Conservation (phyloP, 1,139 yeast species). For the Kodamaea derodonti region DNA sequence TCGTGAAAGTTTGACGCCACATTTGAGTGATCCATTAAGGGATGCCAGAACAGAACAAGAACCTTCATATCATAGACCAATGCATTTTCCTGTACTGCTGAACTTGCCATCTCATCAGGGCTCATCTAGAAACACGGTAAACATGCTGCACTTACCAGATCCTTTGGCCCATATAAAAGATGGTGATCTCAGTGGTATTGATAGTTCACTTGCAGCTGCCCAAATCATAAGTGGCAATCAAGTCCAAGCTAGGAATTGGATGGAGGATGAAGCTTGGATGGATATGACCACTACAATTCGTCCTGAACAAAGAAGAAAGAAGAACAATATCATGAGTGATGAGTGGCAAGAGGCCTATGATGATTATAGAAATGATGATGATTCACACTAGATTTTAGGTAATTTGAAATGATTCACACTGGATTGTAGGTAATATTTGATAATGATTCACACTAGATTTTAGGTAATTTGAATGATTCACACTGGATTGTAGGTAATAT, state of each 20-base stretch:
- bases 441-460: slow-evolving; percentile 30
- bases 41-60: slow-evolving; percentile 1
- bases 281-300: slow-evolving; percentile 13
- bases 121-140: not conserved
- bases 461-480: not conserved
- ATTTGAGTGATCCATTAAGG: slow-evolving; percentile 4
- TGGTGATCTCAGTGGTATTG: slow-evolving; percentile 27
- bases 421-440: slow-evolving; percentile 13
- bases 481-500: not conserved
- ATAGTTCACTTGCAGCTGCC: slow-evolving; percentile 39
- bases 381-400: slow-evolving; percentile 20
- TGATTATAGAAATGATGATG: slow-evolving; percentile 42
- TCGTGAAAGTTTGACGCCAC: slow-evolving; percentile 7
- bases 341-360: slow-evolving; percentile 39
- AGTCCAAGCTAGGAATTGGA: slow-evolving; percentile 34
- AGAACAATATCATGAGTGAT: slow-evolving; percentile 21
- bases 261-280: slow-evolving; percentile 32
- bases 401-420: not conserved
- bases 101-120: slow-evolving; percentile 1
- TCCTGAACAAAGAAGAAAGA: slow-evolving; percentile 7
- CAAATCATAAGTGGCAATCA: slow-evolving; percentile 42
- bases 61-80: slow-evolving; percentile 1
- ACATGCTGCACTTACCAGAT: slow-evolving; percentile 34
- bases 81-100: slow-evolving; percentile 1
- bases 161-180: slow-evolving; percentile 45